These are phyloP conservation scores for Melampsora americana DNA, from an alignment of 1,284 basidiomycete genomes.

Conservation along the genomic window DNA sequence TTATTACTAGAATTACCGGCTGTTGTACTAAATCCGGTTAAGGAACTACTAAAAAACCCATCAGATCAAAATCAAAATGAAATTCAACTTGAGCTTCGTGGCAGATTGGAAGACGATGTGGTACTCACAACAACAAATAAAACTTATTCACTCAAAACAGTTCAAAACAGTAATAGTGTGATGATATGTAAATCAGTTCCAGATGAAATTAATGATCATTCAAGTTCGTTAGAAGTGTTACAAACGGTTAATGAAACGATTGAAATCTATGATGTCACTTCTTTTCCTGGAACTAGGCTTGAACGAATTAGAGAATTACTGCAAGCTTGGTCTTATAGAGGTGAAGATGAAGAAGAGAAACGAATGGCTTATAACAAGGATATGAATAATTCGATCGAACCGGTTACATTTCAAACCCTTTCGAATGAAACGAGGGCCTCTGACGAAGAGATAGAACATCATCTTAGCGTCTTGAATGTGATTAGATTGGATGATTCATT, in stretches of 20 bases:
- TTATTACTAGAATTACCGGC: constrained; percentile 35
- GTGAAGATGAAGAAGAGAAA: constrained; percentile 22
- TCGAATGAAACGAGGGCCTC: constrained; percentile 25
- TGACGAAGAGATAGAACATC: constrained; percentile 24
- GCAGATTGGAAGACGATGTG: constrained; percentile 29
- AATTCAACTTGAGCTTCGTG: constrained; percentile 34
- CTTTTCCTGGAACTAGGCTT: constrained; percentile 30
- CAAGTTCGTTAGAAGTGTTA: constrained; percentile 16
- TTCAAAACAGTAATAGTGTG: constrained; percentile 42
- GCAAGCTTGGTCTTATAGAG: constrained; percentile 16
- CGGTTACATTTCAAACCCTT: constrained; percentile 13
- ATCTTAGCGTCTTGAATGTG: constrained; percentile 17
- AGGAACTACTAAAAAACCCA: constrained; percentile 7
- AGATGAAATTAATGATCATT: not conserved
- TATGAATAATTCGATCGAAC: not conserved
- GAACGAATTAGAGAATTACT: constrained; percentile 28
- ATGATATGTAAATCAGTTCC: constrained; percentile 30
- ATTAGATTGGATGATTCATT: constrained; percentile 7
- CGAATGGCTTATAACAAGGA: not conserved
- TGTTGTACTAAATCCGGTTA: constrained; percentile 29
- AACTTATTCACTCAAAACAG: constrained; percentile 33
- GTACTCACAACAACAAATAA: constrained; percentile 33
- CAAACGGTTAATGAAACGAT: constrained; percentile 40
- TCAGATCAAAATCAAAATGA: not conserved
- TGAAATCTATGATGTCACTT: constrained; percentile 19